Evolutionary conservation across 257 asterid genomes (phyloP), one percentile per base, ranked within the genome.

Genomic region (Nicotiana tomentosiformis): DNA sequence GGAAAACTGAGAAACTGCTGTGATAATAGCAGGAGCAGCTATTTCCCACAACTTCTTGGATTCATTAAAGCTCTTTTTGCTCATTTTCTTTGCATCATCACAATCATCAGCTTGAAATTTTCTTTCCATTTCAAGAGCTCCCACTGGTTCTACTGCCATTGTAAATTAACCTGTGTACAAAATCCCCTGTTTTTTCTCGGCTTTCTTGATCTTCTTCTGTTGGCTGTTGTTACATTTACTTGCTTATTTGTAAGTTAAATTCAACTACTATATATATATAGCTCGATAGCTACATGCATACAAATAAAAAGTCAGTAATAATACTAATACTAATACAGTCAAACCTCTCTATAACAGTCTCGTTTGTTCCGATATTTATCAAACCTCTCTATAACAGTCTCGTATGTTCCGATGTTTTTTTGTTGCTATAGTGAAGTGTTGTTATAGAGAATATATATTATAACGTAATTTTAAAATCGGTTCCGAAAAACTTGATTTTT

Each of bases 1-100:
- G 20, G 98, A 94, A 86, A 92, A 94, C 61, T 93, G 97, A 1
- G 97, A 89, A 39, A 93, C 95, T 0, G 89, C 83, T 3, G 93
- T 90, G 56, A 93, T 82, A 16, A 93, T 91, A 2, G 95, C 95
- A 1, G 98, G 97, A 8, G 87, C 89, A 2, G 97, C 97, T 35
- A 94, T 92, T 69, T 87, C 87, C 98, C 97, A 93, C 83, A 93
- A 55, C 53, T 85, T 88, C 89, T 89, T 92, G 9, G 97, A 92
- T 78, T 94, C 98, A 35, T 20, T 26, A 39, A 37, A 49, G 10
- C 78, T 26, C 10, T 23, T 65, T 53, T 43, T 49, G 7, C 66
- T 77, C 82, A 49, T 53, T 32, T 84, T 82, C 70, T 56, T 32
- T 23, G 80, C 62, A 74, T 74, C 80, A 74, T 74, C 80, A 74